Evolutionary conservation across 192 early-diverging fungal species (phyloP).

Genomic region (Backusella parvicylindrica): DNA sequence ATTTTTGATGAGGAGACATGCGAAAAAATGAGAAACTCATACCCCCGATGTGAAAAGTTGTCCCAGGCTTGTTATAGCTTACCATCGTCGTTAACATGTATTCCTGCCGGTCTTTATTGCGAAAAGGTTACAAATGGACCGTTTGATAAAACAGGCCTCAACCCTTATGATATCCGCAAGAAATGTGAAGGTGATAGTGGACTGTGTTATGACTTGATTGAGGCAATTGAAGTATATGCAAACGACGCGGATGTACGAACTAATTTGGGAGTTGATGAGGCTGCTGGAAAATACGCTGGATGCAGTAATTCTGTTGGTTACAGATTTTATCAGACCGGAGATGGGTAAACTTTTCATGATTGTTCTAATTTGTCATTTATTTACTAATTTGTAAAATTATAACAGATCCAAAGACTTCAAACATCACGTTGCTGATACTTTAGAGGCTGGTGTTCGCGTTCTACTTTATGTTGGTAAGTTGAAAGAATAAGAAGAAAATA

Average conservation of each 20-base stretch:
- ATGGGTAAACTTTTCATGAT: slow-evolving; percentile 15
- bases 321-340: slow-evolving; percentile 20
- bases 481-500: neutral
- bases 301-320: slow-evolving; percentile 58
- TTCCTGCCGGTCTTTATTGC: slow-evolving; percentile 60
- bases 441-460: slow-evolving; percentile 78
- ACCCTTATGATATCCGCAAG: slow-evolving; percentile 92
- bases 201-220: slow-evolving; percentile 89
- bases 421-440: slow-evolving; percentile 36
- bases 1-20: slow-evolving; percentile 74
- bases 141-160: slow-evolving; percentile 11
- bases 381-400: slow-evolving; percentile 6
- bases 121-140: neutral
- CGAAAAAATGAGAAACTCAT: slow-evolving; percentile 70
- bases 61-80: slow-evolving; percentile 84
- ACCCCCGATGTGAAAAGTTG: slow-evolving; percentile 71
- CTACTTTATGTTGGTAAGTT: slow-evolving; percentile 79
- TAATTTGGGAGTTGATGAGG: slow-evolving; percentile 71
- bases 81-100: slow-evolving; percentile 73
- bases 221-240: slow-evolving; percentile 73
- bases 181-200: slow-evolving; percentile 71
- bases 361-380: slow-evolving; percentile 31
- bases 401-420: slow-evolving; percentile 21
- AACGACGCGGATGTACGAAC: slow-evolving; percentile 73
- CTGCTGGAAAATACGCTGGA: slow-evolving; percentile 59